phyloP scores from a whole-genome alignment of 2,329 filamentous ascomycete genomes.

The Fusarium oxysporum region DNA sequence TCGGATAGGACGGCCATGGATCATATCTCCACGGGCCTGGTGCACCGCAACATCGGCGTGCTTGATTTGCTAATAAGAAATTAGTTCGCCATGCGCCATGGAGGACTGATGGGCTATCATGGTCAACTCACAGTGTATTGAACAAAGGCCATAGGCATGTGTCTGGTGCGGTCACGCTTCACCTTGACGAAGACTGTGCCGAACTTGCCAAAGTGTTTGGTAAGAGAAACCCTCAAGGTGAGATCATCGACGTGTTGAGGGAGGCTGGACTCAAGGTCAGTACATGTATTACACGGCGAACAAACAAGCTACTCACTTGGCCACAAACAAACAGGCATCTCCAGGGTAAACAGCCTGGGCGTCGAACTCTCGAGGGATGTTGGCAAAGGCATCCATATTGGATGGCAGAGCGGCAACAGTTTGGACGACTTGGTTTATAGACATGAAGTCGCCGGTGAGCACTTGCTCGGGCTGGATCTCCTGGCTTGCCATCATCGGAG shows the following conservation, averaged over 20 bases:
- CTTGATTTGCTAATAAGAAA: conserved; percentile 53
- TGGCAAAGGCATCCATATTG: neutral
- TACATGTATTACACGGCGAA: no score
- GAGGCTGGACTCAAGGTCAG: conserved; percentile 56
- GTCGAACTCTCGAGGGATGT: conserved; percentile 49
- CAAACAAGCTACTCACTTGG: conserved; percentile 64
- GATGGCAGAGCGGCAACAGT: neutral
- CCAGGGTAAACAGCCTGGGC: conserved; percentile 65
- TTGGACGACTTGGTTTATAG: neutral
- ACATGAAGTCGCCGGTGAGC: neutral
- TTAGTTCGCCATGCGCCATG: conserved; percentile 39
- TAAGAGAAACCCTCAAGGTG: conserved; percentile 65
- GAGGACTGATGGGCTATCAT: neutral
- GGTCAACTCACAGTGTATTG: conserved; percentile 67
- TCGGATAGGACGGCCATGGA: conserved; percentile 68
- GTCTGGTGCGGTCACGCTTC: conserved; percentile 61
- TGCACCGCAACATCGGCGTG: conserved; percentile 63
- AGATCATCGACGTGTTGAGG: conserved; percentile 62
- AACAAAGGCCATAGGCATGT: conserved; percentile 73
- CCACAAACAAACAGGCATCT: conserved; percentile 71
- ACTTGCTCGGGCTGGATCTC: neutral
- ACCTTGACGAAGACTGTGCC: conserved; percentile 73
- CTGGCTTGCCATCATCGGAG: neutral
- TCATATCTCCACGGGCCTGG: conserved; percentile 59
- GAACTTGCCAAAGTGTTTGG: conserved; percentile 62